Base-by-base conservation (phyloP, 148 eudicot species). In the Rhododendron henanense region DNA sequence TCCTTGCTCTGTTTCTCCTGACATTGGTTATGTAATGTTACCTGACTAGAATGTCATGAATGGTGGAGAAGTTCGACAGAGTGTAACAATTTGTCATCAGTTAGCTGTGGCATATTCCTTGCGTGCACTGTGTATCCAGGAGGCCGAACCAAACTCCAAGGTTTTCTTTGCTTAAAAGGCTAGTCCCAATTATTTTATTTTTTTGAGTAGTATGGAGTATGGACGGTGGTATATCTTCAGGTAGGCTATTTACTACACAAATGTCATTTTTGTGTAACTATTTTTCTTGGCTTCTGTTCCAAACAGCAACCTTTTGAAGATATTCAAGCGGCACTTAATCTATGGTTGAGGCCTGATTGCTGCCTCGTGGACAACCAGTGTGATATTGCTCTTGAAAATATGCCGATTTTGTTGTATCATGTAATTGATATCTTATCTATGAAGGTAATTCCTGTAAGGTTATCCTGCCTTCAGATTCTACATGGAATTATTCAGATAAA, bases 401-500 rank as follows among this genome's bases (percentile, higher is more conserved):
- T 92, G 84, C 84, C 92, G 88, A 87, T 61, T 87, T 81, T 95
- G 90, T 87, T 95, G 88, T 92, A 93, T 87, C 93, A 95, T 83
- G 85, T 92, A 75, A 83, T 91, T 84, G 99, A 97, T 90, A 90
- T 97, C 88, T 82, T 94, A 91, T 95, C 98, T 63, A 79, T 97
- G 19, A 95, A 94, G 98, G 99, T 97, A 79, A 73, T 75, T 74
- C 84, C 80, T 81, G 31, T 61, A 51, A 74, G 83, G 35, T 85
- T 78, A 79, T 44, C 16, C 18, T 23, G 77, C 15, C 83, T 86
- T 25, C 6, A 31, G 51, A 39, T 85, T 79, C 65, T 85, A 15
- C 57, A n/a, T 55, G 83, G 31, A 28, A 25, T 16, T 82, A 16
- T 50, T 61, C 33, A 53, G 41, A 48, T 83, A 14, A 33, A 69